Base-by-base conservation (phyloP, 495 filamentous ascomycete species). In the Aspergillus incahuasiensis region DNA sequence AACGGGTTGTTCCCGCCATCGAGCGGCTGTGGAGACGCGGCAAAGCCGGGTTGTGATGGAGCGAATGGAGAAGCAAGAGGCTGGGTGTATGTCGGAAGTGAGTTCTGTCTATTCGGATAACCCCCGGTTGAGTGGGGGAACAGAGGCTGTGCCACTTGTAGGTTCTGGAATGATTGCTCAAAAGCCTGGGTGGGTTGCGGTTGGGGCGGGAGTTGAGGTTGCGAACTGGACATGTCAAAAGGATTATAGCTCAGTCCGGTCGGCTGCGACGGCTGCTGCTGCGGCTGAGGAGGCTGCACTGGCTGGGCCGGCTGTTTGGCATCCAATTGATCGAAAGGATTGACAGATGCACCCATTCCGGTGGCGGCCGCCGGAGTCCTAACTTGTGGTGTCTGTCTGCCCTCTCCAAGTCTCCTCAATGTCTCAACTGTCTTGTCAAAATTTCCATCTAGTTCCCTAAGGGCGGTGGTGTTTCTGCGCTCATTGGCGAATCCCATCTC, bases 401-500 rank as follows among this genome's bases (percentile, higher is more conserved):
- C 78, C 52, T 95, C 92, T 12, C 91, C 91, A 48, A 95, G 68
- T 63, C 89, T 79, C 11, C 90, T 78, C 63, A 98, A 66, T 15
- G 91, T 84, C 67, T 97, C 92, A 28, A 96, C 81, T 0, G 91
- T 79, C 63, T 85, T 87, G 53, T 95, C 88, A 39, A 98, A 59
- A 62, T 95, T 91, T 2, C 95, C 94, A 54, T 84, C 79, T 6
- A 91, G 75, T 11, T 87, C 86, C 55, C 89, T 88, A 22, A 98
- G 71, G 21, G 96, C 85, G 51, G 85, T 83, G 12, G 82, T 72
- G 59, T 95, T 97, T 43, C 87, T 81, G 56, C 84, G 85, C 34
- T 92, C 87, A 65, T 98, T 90, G 30, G 68, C 78, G 63, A 98
- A 98, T 1, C 94, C 94, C 94, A 97, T 96, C 51, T 96, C 90